Percentiles rank a stretch among this genome's conserved stretches.
These are phyloP conservation scores for Spencermartinsiella ligniputridi DNA, from an alignment of 1,139 yeast genomes.

Conservation along the genomic window DNA sequence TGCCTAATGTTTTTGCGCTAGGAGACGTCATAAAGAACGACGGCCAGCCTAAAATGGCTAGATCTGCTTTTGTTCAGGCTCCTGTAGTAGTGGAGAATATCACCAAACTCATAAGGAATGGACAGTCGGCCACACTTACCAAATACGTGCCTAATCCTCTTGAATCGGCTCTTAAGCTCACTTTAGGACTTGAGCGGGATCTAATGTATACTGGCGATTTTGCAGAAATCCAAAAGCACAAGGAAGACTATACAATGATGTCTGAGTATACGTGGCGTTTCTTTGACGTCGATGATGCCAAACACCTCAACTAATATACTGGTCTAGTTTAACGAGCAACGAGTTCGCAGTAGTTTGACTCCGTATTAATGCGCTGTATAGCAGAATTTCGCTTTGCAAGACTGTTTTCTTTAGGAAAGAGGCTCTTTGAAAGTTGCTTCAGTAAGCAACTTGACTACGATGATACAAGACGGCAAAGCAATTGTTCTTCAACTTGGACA, in stretches of 20 bases:
- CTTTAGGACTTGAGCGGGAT: constrained; percentile 16
- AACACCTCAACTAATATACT: too few species aligned
- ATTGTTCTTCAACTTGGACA: too few species aligned
- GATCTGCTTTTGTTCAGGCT: constrained; percentile 17
- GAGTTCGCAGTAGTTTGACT: too few species aligned
- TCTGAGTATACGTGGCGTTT: constrained; percentile 12
- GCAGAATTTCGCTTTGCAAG: too few species aligned
- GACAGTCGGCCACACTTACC: neutral
- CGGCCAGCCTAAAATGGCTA: constrained; percentile 19
- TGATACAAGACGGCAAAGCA: too few species aligned
- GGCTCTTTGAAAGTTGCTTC: too few species aligned
- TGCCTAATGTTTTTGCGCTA: constrained; percentile 19
- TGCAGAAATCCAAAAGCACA: constrained; percentile 10
- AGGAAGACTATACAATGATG: constrained; percentile 13
- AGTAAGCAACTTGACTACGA: too few species aligned
- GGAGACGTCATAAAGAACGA: constrained; percentile 20
- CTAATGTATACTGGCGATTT: constrained; percentile 9
- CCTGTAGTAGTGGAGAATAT: constrained; percentile 15
- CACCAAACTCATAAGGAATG: constrained; percentile 7
- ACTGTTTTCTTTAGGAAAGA: too few species aligned
- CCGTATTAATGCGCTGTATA: too few species aligned
- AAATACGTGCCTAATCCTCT: constrained; percentile 13
- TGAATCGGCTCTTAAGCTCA: constrained; percentile 15
- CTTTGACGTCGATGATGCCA: constrained; percentile 11
- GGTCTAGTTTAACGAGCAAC: too few species aligned